These are phyloP conservation scores for Candida methanosorbosa DNA, from an alignment of 805 yeast genomes.

Conservation along the genomic window DNA sequence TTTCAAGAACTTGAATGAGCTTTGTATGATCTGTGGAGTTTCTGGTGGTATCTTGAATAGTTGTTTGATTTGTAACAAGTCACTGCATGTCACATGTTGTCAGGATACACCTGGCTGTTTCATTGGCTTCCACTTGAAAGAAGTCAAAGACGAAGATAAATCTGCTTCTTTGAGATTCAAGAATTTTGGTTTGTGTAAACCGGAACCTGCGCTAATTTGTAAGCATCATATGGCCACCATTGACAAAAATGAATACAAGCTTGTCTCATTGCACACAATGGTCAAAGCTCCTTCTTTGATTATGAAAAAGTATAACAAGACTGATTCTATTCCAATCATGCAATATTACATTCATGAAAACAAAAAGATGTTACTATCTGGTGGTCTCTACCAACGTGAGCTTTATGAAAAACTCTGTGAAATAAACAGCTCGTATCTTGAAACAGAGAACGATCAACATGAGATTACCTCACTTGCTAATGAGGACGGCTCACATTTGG, in stretches of 20 bases:
- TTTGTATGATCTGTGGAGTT: constrained; percentile 38
- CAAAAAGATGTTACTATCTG: constrained; percentile 6
- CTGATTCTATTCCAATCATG: constrained; percentile 32
- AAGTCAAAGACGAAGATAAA: constrained; percentile 15
- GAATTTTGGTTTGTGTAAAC: constrained; percentile 26
- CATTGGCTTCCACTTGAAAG: constrained; percentile 44
- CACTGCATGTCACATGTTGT: constrained; percentile 52
- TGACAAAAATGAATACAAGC: constrained; percentile 5
- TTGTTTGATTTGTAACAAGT: constrained; percentile 37
- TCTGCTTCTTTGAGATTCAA: constrained; percentile 10
- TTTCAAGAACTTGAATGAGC: constrained; percentile 19
- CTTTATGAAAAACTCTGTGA: constrained; percentile 5
- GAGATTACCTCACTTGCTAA: too few species aligned
- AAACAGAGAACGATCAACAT: constrained; percentile 1
- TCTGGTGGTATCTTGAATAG: constrained; percentile 40
- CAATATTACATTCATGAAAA: constrained; percentile 30
- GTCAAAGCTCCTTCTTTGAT: constrained; percentile 21
- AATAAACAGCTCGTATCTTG: too few species aligned
- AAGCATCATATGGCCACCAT: constrained; percentile 20
- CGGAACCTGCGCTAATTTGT: constrained; percentile 38
- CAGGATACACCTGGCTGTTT: constrained; percentile 34
- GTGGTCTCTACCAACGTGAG: constrained; percentile 5
- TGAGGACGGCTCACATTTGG: constrained; percentile 8
- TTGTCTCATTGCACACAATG: constrained; percentile 20
- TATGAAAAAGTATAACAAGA: constrained; percentile 12